Evolutionary conservation across 2,329 filamentous ascomycete genomes (phyloP).

Genomic region (Scopulariopsis brevicaulis): DNA sequence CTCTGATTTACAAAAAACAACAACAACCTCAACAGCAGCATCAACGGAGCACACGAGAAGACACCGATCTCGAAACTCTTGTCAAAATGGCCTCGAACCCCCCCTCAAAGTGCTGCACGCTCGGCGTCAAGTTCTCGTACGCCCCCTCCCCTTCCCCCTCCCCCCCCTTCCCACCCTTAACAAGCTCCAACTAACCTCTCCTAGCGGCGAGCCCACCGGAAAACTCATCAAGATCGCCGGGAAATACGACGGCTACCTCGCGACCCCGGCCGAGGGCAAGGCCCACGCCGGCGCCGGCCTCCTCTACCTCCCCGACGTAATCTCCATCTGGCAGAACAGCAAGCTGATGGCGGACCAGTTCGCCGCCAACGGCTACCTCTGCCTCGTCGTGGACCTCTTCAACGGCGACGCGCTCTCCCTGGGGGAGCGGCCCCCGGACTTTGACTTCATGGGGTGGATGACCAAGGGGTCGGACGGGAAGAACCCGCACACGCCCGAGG

Average conservation of each 20-base stretch:
- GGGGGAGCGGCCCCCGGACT: slow-evolving; percentile 19
- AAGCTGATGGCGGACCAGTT: slow-evolving; percentile 25
- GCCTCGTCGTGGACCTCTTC: slow-evolving; percentile 20
- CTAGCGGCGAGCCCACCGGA: slow-evolving; percentile 38
- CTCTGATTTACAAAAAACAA: too few relatives aligned
- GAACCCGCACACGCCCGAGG: slow-evolving; percentile 24
- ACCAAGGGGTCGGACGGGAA: slow-evolving; percentile 30
- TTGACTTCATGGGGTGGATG: slow-evolving; percentile 19
- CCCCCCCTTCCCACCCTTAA: background rate
- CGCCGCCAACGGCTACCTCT: slow-evolving; percentile 19
- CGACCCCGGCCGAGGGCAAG: slow-evolving; percentile 23
- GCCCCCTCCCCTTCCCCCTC: slow-evolving; percentile 7
- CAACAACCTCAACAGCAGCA: too few relatives aligned
- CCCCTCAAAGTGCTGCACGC: slow-evolving; percentile 30
- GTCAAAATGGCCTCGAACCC: slow-evolving; percentile 31
- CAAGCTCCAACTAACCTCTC: background rate
- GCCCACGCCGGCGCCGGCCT: slow-evolving; percentile 20
- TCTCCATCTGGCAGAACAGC: slow-evolving; percentile 34
- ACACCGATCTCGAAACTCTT: background rate
- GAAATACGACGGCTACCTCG: slow-evolving; percentile 37
- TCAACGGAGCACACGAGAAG: too few relatives aligned
- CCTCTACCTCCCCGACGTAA: slow-evolving; percentile 35
- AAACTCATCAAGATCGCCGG: slow-evolving; percentile 30
- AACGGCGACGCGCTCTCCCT: slow-evolving; percentile 28
- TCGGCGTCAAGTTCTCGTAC: slow-evolving; percentile 32